phyloP scores from a whole-genome alignment of 140 eudicot genomes.

The Anethum foeniculum region DNA sequence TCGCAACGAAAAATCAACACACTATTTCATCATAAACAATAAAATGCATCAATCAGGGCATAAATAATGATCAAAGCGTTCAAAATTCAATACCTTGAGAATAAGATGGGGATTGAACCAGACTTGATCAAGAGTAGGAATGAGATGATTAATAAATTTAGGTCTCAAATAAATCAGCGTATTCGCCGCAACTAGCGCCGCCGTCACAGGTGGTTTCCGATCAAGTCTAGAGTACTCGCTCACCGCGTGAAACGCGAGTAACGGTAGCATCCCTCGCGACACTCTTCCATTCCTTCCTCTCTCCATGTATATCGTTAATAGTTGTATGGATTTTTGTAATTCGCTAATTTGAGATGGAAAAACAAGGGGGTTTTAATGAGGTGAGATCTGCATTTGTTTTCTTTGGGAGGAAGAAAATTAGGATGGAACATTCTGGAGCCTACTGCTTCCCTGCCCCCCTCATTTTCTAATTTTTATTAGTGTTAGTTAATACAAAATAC shows the following conservation, averaged over 20 bases:
- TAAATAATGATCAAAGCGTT: background rate
- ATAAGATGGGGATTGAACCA: constrained; percentile 76
- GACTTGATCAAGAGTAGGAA: constrained; percentile 55
- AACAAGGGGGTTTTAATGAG: background rate
- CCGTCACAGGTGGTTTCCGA: constrained; percentile 74
- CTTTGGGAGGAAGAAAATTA: background rate
- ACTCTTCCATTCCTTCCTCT: constrained; percentile 28
- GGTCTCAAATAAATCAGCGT: constrained; percentile 62
- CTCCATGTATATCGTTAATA: background rate
- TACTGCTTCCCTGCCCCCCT: too few species aligned
- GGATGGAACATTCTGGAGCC: background rate
- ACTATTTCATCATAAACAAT: background rate
- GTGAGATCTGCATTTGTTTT: background rate
- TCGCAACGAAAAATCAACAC: background rate
- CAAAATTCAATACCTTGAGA: constrained; percentile 35
- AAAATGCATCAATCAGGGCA: background rate
- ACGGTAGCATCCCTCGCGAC: constrained; percentile 52
- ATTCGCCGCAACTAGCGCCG: constrained; percentile 65
- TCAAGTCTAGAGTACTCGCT: constrained; percentile 52
- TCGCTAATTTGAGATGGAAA: background rate
- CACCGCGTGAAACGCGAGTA: constrained; percentile 48
- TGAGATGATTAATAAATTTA: constrained; percentile 33
- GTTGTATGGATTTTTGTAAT: background rate
- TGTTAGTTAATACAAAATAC: too few species aligned
- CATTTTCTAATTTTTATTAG: too few species aligned